A percentile compares a stretch with the other conserved stretches of the same genome.
These are phyloP conservation scores for Claviceps arundinis DNA, from an alignment of 2,329 filamentous ascomycete species.

Conservation along the genomic window DNA sequence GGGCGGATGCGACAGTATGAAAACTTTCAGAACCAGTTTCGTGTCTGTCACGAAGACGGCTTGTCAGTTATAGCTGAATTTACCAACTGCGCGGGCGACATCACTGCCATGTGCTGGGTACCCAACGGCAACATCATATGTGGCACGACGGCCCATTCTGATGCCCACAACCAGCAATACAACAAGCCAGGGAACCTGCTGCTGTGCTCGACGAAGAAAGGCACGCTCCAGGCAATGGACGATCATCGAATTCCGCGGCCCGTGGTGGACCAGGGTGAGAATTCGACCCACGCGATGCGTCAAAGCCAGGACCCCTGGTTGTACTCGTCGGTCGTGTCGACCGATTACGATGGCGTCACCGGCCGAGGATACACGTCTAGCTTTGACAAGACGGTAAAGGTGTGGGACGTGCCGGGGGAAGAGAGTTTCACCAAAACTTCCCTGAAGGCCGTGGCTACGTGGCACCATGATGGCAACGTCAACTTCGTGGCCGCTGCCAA, in stretches of 20 bases:
- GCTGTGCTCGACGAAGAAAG: conserved; percentile 33
- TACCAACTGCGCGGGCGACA: conserved; percentile 48
- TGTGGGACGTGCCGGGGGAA: conserved; percentile 33
- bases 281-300: conserved; percentile 42
- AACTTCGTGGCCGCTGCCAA: conserved; percentile 48
- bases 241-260: conserved; percentile 46
- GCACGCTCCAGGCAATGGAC: conserved; percentile 35
- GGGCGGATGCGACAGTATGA: conserved; percentile 26
- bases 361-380: conserved; percentile 43
- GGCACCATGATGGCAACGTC: conserved; percentile 44
- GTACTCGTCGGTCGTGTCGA: conserved; percentile 50
- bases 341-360: conserved; percentile 36
- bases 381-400: conserved; percentile 48
- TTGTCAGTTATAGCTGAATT: conserved; percentile 39
- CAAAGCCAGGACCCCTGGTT: conserved; percentile 49
- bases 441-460: conserved; percentile 33
- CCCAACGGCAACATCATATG: conserved; percentile 42
- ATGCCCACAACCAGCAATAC: conserved; percentile 51
- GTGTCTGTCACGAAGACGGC: conserved; percentile 34
- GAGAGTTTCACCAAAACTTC: conserved; percentile 14
- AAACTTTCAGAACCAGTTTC: conserved; percentile 33
- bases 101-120: conserved; percentile 44
- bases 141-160: conserved; percentile 49
- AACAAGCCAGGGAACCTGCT: conserved; percentile 51
- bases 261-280: conserved; percentile 37